Base-by-base conservation (phyloP, 2,329 filamentous ascomycete genomes). In the Aspergillus aculeatus region DNA sequence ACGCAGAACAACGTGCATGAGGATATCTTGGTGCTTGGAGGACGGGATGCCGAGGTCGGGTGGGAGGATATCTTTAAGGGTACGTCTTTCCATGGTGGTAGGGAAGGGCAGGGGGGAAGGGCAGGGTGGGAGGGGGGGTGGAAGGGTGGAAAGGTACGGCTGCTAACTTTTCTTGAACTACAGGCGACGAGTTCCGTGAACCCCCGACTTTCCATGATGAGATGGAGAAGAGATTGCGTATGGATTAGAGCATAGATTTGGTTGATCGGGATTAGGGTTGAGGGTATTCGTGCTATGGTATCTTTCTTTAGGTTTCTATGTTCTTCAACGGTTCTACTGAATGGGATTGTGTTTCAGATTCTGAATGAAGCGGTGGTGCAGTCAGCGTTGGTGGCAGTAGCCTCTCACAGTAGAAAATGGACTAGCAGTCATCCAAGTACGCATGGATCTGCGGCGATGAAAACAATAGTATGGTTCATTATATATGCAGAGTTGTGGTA, bases 11-110 rank as follows among this genome's bases (percentile, higher is more conserved):
- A 87, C 71, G 83, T 98, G 54, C 93, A 97, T 79, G 91, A 92
- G 81, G 94, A 98, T 75, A 92, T 99, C 64, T 80, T 99, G 71
- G 70, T 69, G 23, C 59, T 78, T 38, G 84, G 83, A 62, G 93
- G 92, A 4, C 82, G 87, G 71, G 95, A 98, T 75, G 80, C 84
- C 29, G 89, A 85, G 70, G 82, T 96, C 68, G 86, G 83, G 9
- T 99, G 95, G 95, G 95, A 99, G 83, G 95, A 98, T 81, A 87
- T 99, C 21, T 98, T 89, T 74, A 86, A 84, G 21, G 91, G 92
- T 79, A 76, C 74, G 77, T 78, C 23, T 23, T 23, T 23, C 23
- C 23, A 23, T 23, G 23, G 7, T 7, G 1, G 14, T 19, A 7
- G 16, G 16, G 23, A 50, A 12, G 7, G 7, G 31, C 23, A 35